Base-by-base conservation (phyloP, 805 yeast genomes). In the Sugiyamaella americana region DNA sequence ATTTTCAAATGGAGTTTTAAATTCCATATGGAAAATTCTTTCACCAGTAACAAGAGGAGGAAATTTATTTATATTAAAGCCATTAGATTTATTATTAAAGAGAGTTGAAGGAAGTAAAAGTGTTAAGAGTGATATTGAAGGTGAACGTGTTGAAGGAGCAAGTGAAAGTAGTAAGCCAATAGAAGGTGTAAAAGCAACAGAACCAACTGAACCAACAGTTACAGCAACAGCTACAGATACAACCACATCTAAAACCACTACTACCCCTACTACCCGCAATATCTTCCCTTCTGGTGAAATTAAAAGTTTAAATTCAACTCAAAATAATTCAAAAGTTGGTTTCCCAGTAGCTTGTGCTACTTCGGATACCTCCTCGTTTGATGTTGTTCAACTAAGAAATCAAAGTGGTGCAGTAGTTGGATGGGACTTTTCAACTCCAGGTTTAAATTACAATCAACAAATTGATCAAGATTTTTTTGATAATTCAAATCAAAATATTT, bases 321-420 rank as follows among this genome's bases (percentile, higher is more conserved):
- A 35, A 16, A n/a, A n/a, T n/a, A n/a, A n/a, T n/a, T 17, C 43
- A 8, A 36, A 40, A 18, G 29, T 37, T 18, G 52, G 49, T 13
- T 29, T 36, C 52, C 58, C 58, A 1, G 51, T 49, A 19, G 42
- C 58, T 13, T 54, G 58, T 39, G 49, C 58, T 23, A 54, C 56
- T n/a, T 26, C 32, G 10, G 55, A 50, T 41, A 37, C 41, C n/a
- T 41, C 50, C 17, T 32, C 20, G 22, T 47, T 52, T 42, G 50
- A 51, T 24, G 38, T 54, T 3, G 32, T 53, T 21, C 56, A 52
- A 43, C 36, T 52, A 17, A 8, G 44, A 19, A 44, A 44, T 37
- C 41, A 24, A 6, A 41, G 43, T 23, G 58, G 58, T 32, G 35
- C 48, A 16, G 46, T 54, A 11, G 43, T 52, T 30, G 57, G 58